Evolutionary conservation across 2,329 filamentous ascomycete species (phyloP).

Genomic region (Fusarium sp.): DNA sequence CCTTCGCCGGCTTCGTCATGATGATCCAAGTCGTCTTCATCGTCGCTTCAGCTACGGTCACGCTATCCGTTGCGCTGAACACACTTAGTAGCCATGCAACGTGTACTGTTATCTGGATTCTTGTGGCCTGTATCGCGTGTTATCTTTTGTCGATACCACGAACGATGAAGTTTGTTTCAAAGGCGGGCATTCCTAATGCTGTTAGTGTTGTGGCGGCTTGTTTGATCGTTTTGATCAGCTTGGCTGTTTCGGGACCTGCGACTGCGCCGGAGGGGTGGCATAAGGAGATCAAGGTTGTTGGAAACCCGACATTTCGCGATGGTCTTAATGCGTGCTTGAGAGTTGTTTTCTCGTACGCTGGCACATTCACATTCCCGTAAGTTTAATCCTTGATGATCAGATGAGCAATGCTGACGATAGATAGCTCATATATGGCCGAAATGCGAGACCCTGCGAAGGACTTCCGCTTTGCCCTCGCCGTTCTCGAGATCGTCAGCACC

Average conservation of each 20-base stretch:
- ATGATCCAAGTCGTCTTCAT: constrained; percentile 37
- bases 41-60: constrained; percentile 32
- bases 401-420: accelerated
- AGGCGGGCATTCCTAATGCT: constrained; percentile 33
- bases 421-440: constrained; percentile 37
- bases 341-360: constrained; percentile 40
- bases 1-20: constrained; percentile 30
- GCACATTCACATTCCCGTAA: constrained; percentile 40
- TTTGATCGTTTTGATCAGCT: constrained; percentile 30
- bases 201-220: constrained; percentile 32
- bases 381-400: accelerated
- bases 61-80: constrained; percentile 31
- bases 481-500: constrained; percentile 37
- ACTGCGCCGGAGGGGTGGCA: constrained; percentile 27
- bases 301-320: constrained; percentile 33
- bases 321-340: constrained; percentile 36
- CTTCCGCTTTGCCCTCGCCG: constrained; percentile 33
- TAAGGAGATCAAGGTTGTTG: constrained; percentile 30
- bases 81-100: constrained; percentile 32
- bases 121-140: constrained; percentile 25
- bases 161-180: constrained; percentile 39
- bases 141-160: constrained; percentile 29
- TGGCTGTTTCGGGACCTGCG: constrained; percentile 29
- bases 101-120: constrained; percentile 33
- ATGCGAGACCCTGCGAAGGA: constrained; percentile 35